Conservation (phyloP, 2,329 filamentous ascomycete species). For the Passalora sequoiae region DNA sequence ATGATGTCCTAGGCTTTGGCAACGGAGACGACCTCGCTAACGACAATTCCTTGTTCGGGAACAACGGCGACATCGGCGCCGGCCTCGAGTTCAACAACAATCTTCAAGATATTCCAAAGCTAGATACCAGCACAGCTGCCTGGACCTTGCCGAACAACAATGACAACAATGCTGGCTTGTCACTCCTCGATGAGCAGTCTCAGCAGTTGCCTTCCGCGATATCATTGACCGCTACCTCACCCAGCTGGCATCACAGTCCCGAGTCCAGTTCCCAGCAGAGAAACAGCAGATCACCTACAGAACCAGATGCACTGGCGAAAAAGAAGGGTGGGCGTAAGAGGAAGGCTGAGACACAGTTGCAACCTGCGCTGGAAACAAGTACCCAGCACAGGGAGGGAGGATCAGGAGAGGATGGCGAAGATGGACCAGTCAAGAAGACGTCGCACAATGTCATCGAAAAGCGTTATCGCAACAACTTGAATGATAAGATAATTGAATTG, state of each 20-base stretch:
- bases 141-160: slow-evolving; percentile 26
- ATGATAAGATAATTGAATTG: slow-evolving; percentile 91
- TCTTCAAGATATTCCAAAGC: slow-evolving; percentile 18
- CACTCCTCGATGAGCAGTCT: slow-evolving; percentile 21
- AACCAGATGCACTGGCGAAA: slow-evolving; percentile 27
- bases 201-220: slow-evolving; percentile 16
- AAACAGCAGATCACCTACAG: slow-evolving; percentile 30
- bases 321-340: slow-evolving; percentile 35
- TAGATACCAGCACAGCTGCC: slow-evolving; percentile 22
- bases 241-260: slow-evolving; percentile 30
- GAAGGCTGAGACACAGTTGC: slow-evolving; percentile 29
- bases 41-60: slow-evolving; percentile 28
- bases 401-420: slow-evolving; percentile 29
- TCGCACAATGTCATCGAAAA: slow-evolving; percentile 99
- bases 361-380: slow-evolving; percentile 14
- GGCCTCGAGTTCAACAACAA: slow-evolving; percentile 30
- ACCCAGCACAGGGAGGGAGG: slow-evolving; percentile 39
- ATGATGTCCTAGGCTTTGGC: slow-evolving; percentile 28
- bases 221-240: slow-evolving; percentile 20
- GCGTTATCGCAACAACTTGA: slow-evolving; percentile 89
- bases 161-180: slow-evolving; percentile 18
- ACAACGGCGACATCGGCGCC: slow-evolving; percentile 19
- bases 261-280: slow-evolving; percentile 23
- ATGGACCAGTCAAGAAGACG: slow-evolving; percentile 69
- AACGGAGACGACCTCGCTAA: slow-evolving; percentile 19